Evolutionary conservation across 495 filamentous ascomycete species (phyloP).

Genomic region (Aspergillus coremiiformis): DNA sequence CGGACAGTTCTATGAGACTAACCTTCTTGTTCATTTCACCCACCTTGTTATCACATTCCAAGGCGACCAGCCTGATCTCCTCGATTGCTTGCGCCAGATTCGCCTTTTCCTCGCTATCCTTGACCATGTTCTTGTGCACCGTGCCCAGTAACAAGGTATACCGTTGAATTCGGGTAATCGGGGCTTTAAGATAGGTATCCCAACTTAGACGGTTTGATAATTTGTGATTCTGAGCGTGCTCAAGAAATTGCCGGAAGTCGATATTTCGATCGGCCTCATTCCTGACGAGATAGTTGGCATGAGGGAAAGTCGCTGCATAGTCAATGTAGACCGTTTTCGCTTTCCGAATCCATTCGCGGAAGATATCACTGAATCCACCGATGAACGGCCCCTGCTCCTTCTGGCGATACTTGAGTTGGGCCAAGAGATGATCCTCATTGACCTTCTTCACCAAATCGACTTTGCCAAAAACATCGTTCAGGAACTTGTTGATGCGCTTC

Average conservation of each 20-base stretch:
- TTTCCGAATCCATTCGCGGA: slow-evolving; percentile 97
- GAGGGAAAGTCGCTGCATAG: slow-evolving; percentile 82
- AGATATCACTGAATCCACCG: slow-evolving; percentile 90
- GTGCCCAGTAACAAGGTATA: slow-evolving; percentile 79
- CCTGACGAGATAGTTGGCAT: slow-evolving; percentile 73
- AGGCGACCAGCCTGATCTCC: slow-evolving; percentile 86
- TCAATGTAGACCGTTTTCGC: slow-evolving; percentile 83
- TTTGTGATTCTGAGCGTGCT: slow-evolving; percentile 68
- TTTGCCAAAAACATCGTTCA: slow-evolving; percentile 81
- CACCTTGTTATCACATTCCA: slow-evolving; percentile 92
- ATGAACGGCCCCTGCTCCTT: slow-evolving; percentile 96
- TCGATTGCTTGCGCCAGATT: slow-evolving; percentile 83
- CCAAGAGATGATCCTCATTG: slow-evolving; percentile 89
- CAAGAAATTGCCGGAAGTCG: slow-evolving; percentile 78
- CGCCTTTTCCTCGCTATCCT: slow-evolving; percentile 82
- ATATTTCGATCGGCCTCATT: slow-evolving; percentile 81
- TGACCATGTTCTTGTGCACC: slow-evolving; percentile 73
- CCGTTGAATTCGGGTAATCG: slow-evolving; percentile 86
- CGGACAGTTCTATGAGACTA: slow-evolving; percentile 74
- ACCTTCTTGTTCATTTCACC: slow-evolving; percentile 90
- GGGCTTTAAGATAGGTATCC: slow-evolving; percentile 89
- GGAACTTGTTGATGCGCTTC: slow-evolving; percentile 66
- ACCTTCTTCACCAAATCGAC: slow-evolving; percentile 83
- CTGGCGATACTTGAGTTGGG: slow-evolving; percentile 95
- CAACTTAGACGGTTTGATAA: slow-evolving; percentile 81